Base-by-base conservation (phyloP, 768 basidiomycete species). In the Suillus brevipes region DNA sequence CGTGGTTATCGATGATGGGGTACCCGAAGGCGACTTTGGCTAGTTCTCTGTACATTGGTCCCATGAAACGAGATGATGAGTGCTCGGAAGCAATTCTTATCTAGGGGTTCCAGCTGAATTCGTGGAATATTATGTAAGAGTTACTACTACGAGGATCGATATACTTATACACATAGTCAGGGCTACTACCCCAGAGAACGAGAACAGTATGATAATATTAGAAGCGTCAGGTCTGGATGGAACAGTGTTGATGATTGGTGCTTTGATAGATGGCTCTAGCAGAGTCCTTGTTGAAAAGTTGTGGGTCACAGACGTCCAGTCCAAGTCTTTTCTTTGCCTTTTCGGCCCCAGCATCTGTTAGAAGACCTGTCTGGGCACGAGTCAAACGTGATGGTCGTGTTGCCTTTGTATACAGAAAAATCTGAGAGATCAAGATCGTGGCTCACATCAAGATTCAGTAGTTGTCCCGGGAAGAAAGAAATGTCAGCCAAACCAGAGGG, bases 1-100 rank as follows among this genome's bases (percentile, higher is more conserved):
- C 89, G 71, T 93, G 92, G 73, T 92, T 92, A 77, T 93, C 91
- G 71, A 91, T 89, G 0, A 85, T 85, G 23, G 88, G 89, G 59
- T 79, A 83, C 31, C 63, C 28, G 36, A 76, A 68, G 31, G 67
- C 66, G 25, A 62, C 59, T 34, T 60, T 37, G 50, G 64, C 69
- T 49, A 77, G 69, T 9, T 72, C 59, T 6, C 63, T 66, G 38
- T 64, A 68, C 65, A 50, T 61, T 16, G 72, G 65, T n/a, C 56
- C 34, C 66, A 72, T 72, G 36, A 7, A 31, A 20, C 25, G 9
- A 20, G 37, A 43, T 31, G 63, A 38, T 23, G 64, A 38, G 25
- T 10, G 25, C 10, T 25, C 25, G 57, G 57, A 59, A 40, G 37
- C 38, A 59, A 59, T 42, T 7, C 34, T 42, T 63, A 63, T 63